These are phyloP conservation scores for Epicoccum sorghinum DNA, from an alignment of 2,329 filamentous ascomycete species.

Conservation along the genomic window DNA sequence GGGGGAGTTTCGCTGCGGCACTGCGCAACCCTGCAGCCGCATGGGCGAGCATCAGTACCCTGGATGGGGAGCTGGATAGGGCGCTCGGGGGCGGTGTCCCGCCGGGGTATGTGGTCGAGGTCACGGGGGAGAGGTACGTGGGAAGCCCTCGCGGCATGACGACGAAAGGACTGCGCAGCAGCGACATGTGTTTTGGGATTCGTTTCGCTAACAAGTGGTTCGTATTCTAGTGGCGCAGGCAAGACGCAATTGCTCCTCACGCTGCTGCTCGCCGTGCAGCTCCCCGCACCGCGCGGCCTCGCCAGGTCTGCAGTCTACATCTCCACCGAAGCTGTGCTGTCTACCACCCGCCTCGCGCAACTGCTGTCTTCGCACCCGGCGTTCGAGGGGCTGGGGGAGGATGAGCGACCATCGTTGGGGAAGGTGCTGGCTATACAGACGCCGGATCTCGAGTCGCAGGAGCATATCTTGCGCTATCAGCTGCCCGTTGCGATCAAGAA, in stretches of 20 bases:
- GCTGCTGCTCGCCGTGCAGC: slow-evolving; percentile 82
- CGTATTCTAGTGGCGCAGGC: slow-evolving; percentile 70
- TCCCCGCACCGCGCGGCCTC: slow-evolving; percentile 74
- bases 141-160: too few relatives aligned
- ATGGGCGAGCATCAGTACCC: slow-evolving; percentile 75
- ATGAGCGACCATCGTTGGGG: slow-evolving; percentile 69
- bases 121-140: slow-evolving; percentile 80
- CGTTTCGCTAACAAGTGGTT: too few relatives aligned
- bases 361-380: slow-evolving; percentile 72
- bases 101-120: slow-evolving; percentile 80
- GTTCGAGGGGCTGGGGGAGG: slow-evolving; percentile 49
- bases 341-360: slow-evolving; percentile 81
- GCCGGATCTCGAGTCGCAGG: slow-evolving; percentile 90
- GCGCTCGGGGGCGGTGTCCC: slow-evolving; percentile 80
- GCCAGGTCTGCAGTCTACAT: slow-evolving; percentile 84
- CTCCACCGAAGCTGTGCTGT: slow-evolving; percentile 85
- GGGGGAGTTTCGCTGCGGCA: slow-evolving; percentile 20
- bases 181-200: too few relatives aligned
- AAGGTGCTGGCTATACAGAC: slow-evolving; percentile 80
- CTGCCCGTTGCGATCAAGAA: slow-evolving; percentile 82
- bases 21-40: slow-evolving; percentile 28
- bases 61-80: slow-evolving; percentile 75
- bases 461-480: slow-evolving; percentile 92
- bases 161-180: too few relatives aligned
- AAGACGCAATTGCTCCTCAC: slow-evolving; percentile 94